Percentiles rank a stretch among this genome's conserved stretches.
Conservation (phyloP, 768 basidiomycete species). For the Dacryopinax primogenitus region DNA sequence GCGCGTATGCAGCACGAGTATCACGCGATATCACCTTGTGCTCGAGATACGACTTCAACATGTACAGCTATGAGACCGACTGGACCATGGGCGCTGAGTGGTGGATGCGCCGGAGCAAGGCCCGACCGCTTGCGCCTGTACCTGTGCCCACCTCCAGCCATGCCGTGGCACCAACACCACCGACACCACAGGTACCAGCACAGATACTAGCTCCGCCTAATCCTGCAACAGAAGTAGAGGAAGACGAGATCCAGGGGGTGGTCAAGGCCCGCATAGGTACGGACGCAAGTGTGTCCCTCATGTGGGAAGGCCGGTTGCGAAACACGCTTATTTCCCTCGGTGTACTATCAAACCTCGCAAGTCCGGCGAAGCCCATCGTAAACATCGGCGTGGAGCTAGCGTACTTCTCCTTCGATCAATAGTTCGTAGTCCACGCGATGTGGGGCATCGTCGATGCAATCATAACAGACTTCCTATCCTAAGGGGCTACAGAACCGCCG, state of each 20-base stretch:
- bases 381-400: slow-evolving; percentile 86
- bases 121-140: not conserved
- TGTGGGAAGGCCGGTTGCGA: slow-evolving; percentile 87
- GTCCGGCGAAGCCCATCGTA: slow-evolving; percentile 72
- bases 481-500: not conserved
- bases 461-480: not conserved
- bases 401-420: slow-evolving; percentile 42
- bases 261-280: slow-evolving; percentile 84
- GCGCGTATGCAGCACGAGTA: slow-evolving; percentile 81
- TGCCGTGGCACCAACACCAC: slow-evolving; percentile 14
- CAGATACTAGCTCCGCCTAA: not conserved
- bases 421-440: not conserved
- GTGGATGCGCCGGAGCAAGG: slow-evolving; percentile 61
- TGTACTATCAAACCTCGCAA: slow-evolving; percentile 79
- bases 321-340: slow-evolving; percentile 85
- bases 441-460: not conserved
- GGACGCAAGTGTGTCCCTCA: slow-evolving; percentile 72
- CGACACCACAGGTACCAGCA: not conserved
- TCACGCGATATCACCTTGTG: slow-evolving; percentile 75
- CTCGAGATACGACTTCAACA: slow-evolving; percentile 88
- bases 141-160: slow-evolving; percentile 12
- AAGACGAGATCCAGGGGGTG: slow-evolving; percentile 56
- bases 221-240: slow-evolving; percentile 8
- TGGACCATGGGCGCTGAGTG: slow-evolving; percentile 93
- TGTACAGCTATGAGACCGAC: slow-evolving; percentile 93